Evolutionary conservation across 2,329 filamentous ascomycete species (phyloP), one percentile per base, ranked within the genome.

Genomic region (Geosmithia morbida): DNA sequence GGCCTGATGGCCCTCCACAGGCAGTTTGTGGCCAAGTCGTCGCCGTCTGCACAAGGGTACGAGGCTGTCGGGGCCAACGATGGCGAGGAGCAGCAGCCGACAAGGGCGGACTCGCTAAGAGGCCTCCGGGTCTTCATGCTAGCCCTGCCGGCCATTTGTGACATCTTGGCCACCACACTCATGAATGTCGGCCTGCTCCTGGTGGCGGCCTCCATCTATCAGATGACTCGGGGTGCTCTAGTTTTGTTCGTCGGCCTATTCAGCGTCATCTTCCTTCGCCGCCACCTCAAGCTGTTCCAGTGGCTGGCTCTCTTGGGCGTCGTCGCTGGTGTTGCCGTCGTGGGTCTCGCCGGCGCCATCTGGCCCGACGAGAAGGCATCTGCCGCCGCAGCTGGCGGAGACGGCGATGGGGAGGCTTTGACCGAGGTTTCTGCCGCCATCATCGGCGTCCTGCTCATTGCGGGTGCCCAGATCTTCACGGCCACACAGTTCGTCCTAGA

Each of bases 141-240:
- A 47, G 83, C 88, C 7, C 69, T 94, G 11, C 92, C 92, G 1
- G 86, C 92, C 41, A 83, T 88, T 59, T 96, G 89, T 66, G 92
- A 98, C 61, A 47, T 97, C 53, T 80, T 85, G 20, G 92, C 87
- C 44, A 98, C 92, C 4, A 98, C 92, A 3, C 75, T 97, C 48
- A 97, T 98, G 89, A 98, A 98, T 59, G 85, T 87, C 4, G 92
- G 92, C 3, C 72, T 98, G 54, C 74, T 97, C 45, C 89, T 97
- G 61, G 89, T 97, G 20, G 92, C 87, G 13, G 87, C 92, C 1
- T 94, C 87, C 51, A 96, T 98, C 59, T 98, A 96, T 66, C 92
- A 98, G 67, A 98, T 98, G 92, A 97, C 90, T 1, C 75, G 92
- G 50, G 92, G 92, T 8, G 92, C 92, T 1, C 73, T 98, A 41